Base-by-base conservation (phyloP, 208 protist genomes). In the Dictyostelium gargantuum region DNA sequence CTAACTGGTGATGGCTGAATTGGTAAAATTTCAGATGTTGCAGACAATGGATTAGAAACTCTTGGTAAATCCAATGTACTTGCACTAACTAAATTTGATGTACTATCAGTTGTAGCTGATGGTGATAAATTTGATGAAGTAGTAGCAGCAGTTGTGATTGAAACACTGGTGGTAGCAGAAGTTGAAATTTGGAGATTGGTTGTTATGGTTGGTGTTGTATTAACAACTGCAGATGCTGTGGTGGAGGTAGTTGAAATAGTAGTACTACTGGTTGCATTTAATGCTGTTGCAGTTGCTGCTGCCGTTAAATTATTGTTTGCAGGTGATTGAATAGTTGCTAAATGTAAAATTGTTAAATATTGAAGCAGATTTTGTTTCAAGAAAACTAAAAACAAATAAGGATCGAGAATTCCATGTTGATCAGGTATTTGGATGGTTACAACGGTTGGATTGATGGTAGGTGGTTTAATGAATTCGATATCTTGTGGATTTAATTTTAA, bases 401-500 rank as follows among this genome's bases (percentile, higher is more conserved):
- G 21, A 35, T 73, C 56, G 8, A 81, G 21, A 0, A 91, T 46
- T 26, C 29, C 29, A 40, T 42, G 26, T 29, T 35, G 32, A 2
- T 56, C 23, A 8, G 93, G 93, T 15, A 94, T n/a, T 21, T 58
- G 46, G 23, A 93, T 77, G 1, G 54, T 61, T 1, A 52, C 54
- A 38, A 46, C 21, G 4, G 80, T 50, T 38, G 93, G 93, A 19
- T 76, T 40, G 10, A 46, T 48, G 1, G 23, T 42, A 4, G 86
- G 80, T 48, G 85, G 85, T 79, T 84, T 93, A 11, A 94, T 93
- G 66, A 94, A 94, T 13, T 94, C 77, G 1, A 94, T 54, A 77
- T 94, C 93, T 29, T 93, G 66, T 11, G 48, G 23, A 26, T 50
- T 93, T 9, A 94, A 35, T 80, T 94, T 93, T 0, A 91, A 68